These are phyloP conservation scores for Termitomyces sp. DNA, from an alignment of 768 basidiomycete species.

Conservation along the genomic window DNA sequence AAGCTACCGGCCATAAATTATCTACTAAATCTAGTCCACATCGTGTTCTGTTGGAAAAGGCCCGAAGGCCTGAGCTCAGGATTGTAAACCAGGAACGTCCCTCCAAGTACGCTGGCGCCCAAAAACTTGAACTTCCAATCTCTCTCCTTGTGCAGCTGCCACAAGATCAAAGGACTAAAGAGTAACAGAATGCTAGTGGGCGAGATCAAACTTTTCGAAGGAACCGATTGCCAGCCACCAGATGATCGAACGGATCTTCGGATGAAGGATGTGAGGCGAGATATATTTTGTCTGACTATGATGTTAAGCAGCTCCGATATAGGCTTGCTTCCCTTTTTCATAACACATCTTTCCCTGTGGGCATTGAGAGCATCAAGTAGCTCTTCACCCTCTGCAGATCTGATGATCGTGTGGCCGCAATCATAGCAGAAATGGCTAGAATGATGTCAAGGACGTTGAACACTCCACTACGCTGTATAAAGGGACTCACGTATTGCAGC, in stretches of 20 bases:
- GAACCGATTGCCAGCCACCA: not conserved
- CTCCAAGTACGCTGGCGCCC: not conserved
- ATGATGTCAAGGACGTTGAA: not conserved
- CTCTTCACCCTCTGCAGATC: not conserved
- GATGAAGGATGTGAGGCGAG: not conserved
- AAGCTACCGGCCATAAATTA: not conserved
- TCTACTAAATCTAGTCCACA: not conserved
- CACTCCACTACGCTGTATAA: not conserved
- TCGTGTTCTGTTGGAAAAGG: not conserved
- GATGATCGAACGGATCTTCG: too few relatives aligned
- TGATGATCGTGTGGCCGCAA: slow-evolving; percentile 47
- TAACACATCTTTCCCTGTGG: not conserved
- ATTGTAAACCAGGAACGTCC: not conserved
- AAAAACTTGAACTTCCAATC: not conserved
- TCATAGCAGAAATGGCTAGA: slow-evolving; percentile 49
- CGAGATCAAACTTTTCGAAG: not conserved
- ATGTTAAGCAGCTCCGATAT: too few relatives aligned
- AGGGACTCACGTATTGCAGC: slow-evolving; percentile 45
- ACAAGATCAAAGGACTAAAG: not conserved
- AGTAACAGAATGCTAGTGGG: not conserved
- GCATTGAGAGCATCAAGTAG: not conserved
- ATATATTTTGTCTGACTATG: not conserved
- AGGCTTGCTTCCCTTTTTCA: not conserved
- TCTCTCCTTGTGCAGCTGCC: not conserved
- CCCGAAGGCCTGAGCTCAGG: not conserved